phyloP scores from a whole-genome alignment of 148 eudicot species.

The Fallopia convolvulus region DNA sequence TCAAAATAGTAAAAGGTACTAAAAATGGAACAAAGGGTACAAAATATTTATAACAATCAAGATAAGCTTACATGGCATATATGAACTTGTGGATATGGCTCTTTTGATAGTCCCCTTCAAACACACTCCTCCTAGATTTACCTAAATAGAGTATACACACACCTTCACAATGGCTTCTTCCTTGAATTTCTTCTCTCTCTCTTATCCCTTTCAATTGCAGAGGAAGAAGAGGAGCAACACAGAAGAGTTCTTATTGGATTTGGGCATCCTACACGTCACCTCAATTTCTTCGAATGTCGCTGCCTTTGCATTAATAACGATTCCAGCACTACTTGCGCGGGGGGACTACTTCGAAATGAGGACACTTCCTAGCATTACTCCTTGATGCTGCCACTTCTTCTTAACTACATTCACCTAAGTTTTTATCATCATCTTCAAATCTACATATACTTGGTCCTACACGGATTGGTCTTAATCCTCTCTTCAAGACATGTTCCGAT shows the following conservation, averaged over 20 bases:
- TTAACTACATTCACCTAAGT: neutral
- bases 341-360: conserved; percentile 1
- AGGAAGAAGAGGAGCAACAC: neutral
- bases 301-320: conserved; percentile 7
- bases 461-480: neutral
- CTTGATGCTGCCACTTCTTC: neutral
- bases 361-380: conserved; percentile 3
- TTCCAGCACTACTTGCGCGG: neutral
- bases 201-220: conserved; percentile 9
- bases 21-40: too few relatives aligned
- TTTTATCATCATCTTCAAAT: neutral
- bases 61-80: conserved; percentile 2
- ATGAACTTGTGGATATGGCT: neutral
- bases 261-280: neutral
- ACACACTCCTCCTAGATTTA: neutral
- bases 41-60: too few relatives aligned
- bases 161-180: neutral
- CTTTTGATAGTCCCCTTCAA: neutral
- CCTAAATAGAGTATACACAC: too few relatives aligned
- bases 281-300: conserved; percentile 4
- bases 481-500: neutral
- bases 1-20: too few relatives aligned
- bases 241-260: neutral
- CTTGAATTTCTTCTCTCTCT: neutral
- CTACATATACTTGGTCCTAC: neutral